Conservation (phyloP, 768 basidiomycete genomes). For the Baorangia bicolor region DNA sequence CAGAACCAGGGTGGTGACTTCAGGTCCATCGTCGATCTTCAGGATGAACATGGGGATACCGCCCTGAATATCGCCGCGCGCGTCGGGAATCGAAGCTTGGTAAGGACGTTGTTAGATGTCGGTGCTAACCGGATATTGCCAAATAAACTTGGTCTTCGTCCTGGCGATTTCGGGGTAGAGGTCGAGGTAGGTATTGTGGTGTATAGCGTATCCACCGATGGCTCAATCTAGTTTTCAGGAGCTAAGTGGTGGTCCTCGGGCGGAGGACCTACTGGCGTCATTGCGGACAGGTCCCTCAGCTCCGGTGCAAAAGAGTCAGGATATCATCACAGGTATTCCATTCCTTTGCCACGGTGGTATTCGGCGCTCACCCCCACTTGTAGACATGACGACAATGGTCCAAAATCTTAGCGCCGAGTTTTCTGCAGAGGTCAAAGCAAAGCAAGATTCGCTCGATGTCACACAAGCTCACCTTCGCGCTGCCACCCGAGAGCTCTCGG, state of each 20-base stretch:
- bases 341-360: not conserved
- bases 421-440: conserved; percentile 76
- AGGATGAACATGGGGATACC: conserved; percentile 95
- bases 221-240: conserved; percentile 45
- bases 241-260: conserved; percentile 63
- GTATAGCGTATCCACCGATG: not conserved
- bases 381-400: conserved; percentile 87
- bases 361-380: conserved; percentile 7
- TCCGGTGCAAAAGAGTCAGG: conserved; percentile 85
- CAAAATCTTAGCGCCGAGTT: conserved; percentile 78
- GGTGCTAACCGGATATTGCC: conserved; percentile 86
- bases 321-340: conserved; percentile 69
- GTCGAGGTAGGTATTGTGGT: conserved; percentile 60
- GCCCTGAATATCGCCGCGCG: conserved; percentile 93
- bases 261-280: conserved; percentile 78
- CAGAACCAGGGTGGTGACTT: conserved; percentile 76
- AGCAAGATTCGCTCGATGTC: conserved; percentile 84
- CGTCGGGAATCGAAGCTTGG: conserved; percentile 86
- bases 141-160: conserved; percentile 91
- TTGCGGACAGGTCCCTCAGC: conserved; percentile 70
- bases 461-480: conserved; percentile 85
- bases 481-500: conserved; percentile 86
- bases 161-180: conserved; percentile 94
- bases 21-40: conserved; percentile 79
- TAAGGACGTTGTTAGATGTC: conserved; percentile 84